Evolutionary conservation across 1,284 basidiomycete species (phyloP).

Genomic region (Taiwanofungus camphoratus): DNA sequence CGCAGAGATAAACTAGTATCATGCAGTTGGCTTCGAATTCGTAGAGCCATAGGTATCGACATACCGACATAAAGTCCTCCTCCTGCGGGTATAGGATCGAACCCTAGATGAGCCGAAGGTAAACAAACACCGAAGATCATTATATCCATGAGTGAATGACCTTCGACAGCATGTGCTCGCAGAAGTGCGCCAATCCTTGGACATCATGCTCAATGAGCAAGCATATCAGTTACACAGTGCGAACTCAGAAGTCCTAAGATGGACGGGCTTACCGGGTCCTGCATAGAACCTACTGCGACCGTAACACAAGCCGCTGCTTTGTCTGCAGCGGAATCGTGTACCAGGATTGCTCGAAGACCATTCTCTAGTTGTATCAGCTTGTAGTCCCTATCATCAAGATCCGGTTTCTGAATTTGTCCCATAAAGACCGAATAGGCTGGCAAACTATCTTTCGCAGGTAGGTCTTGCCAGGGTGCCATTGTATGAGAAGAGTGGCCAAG

Average conservation of each 20-base stretch:
- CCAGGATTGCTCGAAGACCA: conserved; percentile 53
- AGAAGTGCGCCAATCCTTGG: conserved; percentile 46
- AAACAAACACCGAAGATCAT: no score
- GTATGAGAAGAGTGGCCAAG: background rate
- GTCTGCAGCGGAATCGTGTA: conserved; percentile 56
- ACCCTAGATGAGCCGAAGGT: conserved; percentile 26
- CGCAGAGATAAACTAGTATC: conserved; percentile 42
- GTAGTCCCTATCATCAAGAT: conserved; percentile 40
- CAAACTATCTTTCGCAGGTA: conserved; percentile 3
- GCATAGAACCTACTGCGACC: conserved; percentile 59
- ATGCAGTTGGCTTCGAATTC: conserved; percentile 1
- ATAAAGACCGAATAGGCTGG: conserved; percentile 20
- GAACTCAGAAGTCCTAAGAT: no score
- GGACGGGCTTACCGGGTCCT: conserved; percentile 44
- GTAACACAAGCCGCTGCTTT: conserved; percentile 63
- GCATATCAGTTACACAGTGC: no score
- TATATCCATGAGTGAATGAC: conserved; percentile 9
- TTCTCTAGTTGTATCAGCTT: conserved; percentile 54
- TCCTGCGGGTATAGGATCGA: conserved; percentile 44
- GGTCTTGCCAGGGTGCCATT: background rate
- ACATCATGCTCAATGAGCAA: conserved; percentile 35
- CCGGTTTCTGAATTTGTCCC: conserved; percentile 36
- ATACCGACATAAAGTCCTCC: conserved; percentile 46
- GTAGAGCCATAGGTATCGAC: no score
- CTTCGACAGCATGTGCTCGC: conserved; percentile 56